Evolutionary conservation across 2,329 filamentous ascomycete genomes (phyloP), one percentile per base, ranked within the genome.

Genomic region (Pleomassaria siparia): DNA sequence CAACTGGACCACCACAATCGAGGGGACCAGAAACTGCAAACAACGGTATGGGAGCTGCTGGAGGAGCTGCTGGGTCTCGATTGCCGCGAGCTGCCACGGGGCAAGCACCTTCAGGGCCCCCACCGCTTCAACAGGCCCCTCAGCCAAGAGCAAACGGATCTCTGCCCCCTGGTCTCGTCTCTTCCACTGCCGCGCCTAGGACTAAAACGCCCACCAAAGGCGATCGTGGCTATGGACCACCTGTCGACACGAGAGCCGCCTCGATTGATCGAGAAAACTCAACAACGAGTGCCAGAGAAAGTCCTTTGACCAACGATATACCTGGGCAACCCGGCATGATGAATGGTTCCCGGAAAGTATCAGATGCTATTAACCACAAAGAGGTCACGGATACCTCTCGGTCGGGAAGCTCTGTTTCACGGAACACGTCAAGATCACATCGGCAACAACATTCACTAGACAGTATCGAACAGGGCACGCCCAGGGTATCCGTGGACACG

Each of bases 401-500:
- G 33, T 69, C 67, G 11, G 63, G 54, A 21, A 71, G 67, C 43
- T 49, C 61, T 21, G 50, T 62, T 18, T 71, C 69, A 6, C 60
- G 70, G 15, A 69, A 62, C 43, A 62, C 69, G 7, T 69, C 67
- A 33, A 63, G 63, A 43, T 72, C 74, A 3, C 72, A 81, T 21
- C 79, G 82, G 35, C 80, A 82, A 53, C 77, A 78, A 28, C 85
- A 86, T 62, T 79, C 80, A 58, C 74, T 88, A 11, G 89, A 94
- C 55, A 88, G 82, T 59, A 80, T 79, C 2, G 80, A 70, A 28
- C 62, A 66, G 25, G 54, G 55, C 25, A 58, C 61, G 11, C 58
- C 64, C 15, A 56, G 67, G 37, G 61, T 59, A 28, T 72, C 69
- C 9, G 46, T 60, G 9, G 70, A 71, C 13, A 55, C 51, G 20